phyloP scores from a whole-genome alignment of 2,329 filamentous ascomycete genomes.

The Colletotrichum liaoningense region DNA sequence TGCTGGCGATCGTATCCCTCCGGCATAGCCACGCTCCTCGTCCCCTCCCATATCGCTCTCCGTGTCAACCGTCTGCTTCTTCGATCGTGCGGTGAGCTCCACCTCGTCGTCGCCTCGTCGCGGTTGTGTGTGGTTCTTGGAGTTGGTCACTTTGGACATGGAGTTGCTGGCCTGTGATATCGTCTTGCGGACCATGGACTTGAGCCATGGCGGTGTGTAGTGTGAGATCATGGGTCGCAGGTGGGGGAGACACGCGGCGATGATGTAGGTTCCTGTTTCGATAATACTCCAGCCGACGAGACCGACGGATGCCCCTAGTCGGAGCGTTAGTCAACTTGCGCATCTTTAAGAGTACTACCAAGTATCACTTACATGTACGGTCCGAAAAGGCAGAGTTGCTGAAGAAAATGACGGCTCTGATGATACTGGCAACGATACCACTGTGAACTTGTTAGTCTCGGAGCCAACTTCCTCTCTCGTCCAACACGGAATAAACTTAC shows the following conservation, averaged over 20 bases:
- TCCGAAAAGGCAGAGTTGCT: conserved; percentile 26
- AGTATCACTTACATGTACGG: conserved; percentile 16
- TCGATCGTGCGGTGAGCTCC: conserved; percentile 24
- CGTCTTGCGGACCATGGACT: conserved; percentile 29
- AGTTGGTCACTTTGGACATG: conserved; percentile 6
- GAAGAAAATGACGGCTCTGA: conserved; percentile 29
- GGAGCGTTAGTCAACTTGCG: not conserved
- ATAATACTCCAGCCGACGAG: conserved; percentile 34
- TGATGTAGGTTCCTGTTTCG: conserved; percentile 37
- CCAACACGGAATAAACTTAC: conserved; percentile 29
- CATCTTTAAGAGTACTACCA: not conserved
- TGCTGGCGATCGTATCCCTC: not conserved
- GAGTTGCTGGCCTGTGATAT: conserved; percentile 26
- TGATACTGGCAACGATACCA: conserved; percentile 28
- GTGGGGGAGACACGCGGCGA: conserved; percentile 41
- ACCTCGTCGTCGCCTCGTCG: conserved; percentile 20
- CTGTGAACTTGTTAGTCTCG: not conserved
- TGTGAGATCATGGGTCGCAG: conserved; percentile 38
- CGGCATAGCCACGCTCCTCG: conserved; percentile 22
- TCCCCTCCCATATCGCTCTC: not conserved
- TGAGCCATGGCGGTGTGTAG: conserved; percentile 33
- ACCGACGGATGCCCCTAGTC: conserved; percentile 28
- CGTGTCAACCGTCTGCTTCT: not conserved
- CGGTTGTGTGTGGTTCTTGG: not conserved
- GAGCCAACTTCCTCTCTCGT: too few relatives aligned